phyloP scores from a whole-genome alignment of 1,284 basidiomycete species.

The Kalmanozyma brasiliensis region DNA sequence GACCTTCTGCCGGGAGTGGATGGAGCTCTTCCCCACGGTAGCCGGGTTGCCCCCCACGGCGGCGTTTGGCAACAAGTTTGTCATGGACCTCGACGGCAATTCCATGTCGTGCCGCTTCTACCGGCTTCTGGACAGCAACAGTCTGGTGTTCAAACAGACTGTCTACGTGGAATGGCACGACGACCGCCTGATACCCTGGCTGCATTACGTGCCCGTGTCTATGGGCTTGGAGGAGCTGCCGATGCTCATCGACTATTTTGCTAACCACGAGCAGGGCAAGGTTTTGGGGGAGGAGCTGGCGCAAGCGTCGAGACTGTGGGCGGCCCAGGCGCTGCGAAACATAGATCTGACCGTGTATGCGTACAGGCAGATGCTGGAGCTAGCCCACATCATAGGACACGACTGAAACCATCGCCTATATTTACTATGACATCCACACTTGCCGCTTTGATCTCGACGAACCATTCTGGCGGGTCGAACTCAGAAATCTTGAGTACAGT shows the following conservation, averaged over 20 bases:
- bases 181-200: slow-evolving; percentile 32
- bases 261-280: slow-evolving; percentile 17
- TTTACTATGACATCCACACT: too few species aligned
- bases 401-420: too few species aligned
- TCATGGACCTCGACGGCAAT: slow-evolving; percentile 38
- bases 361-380: slow-evolving; percentile 34
- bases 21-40: slow-evolving; percentile 6
- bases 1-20: slow-evolving; percentile 22
- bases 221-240: slow-evolving; percentile 29
- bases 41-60: too few species aligned
- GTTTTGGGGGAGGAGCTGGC: slow-evolving; percentile 19
- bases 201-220: slow-evolving; percentile 34
- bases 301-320: slow-evolving; percentile 8
- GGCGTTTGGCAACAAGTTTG: slow-evolving; percentile 31
- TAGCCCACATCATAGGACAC: slow-evolving; percentile 27
- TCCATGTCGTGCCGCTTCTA: slow-evolving; percentile 40
- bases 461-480: too few species aligned
- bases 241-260: slow-evolving; percentile 29
- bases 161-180: slow-evolving; percentile 38
- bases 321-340: slow-evolving; percentile 14
- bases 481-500: too few species aligned
- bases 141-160: slow-evolving; percentile 40
- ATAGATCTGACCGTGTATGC: slow-evolving; percentile 27
- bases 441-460: too few species aligned
- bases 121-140: slow-evolving; percentile 44